Percentiles rank a stretch among this genome's conserved stretches.
Conservation (phyloP, 208 protist genomes). For the Plasmodiophora brassicae region DNA sequence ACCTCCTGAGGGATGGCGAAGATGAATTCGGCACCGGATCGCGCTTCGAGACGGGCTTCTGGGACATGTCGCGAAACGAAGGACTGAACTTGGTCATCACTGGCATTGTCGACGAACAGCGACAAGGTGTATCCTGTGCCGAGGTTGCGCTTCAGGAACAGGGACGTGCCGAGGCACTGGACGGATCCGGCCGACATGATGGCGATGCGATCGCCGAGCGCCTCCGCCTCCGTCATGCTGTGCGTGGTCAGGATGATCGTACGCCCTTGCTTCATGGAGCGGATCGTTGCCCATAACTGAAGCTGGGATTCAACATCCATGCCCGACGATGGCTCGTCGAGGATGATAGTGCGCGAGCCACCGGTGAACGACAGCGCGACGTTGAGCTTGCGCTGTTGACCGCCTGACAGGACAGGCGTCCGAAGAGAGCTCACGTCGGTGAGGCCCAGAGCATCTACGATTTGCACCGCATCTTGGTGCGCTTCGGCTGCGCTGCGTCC, state of each 20-base stretch:
- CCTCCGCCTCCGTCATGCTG: slow-evolving; percentile 1
- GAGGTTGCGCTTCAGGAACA: slow-evolving; percentile 1
- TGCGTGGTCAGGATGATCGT: slow-evolving; percentile 22
- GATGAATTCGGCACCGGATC: neutral
- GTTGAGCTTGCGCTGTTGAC: neutral
- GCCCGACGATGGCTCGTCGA: neutral
- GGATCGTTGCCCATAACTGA: neutral
- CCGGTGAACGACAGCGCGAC: neutral
- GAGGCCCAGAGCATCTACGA: neutral
- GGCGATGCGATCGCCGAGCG: neutral
- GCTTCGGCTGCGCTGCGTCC: neutral
- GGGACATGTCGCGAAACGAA: neutral
- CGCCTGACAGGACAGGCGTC: neutral
- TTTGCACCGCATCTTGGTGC: neutral
- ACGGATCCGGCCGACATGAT: slow-evolving; percentile 22
- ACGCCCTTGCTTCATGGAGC: neutral
- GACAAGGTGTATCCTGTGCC: neutral
- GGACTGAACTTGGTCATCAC: neutral
- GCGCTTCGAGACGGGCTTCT: neutral
- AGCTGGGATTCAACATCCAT: neutral
- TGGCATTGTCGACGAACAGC: neutral
- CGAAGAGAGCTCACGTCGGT: neutral
- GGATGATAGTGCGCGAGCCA: neutral
- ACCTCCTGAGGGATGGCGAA: too few relatives aligned
- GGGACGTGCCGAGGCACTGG: neutral